Base-by-base conservation (phyloP, 177 flowering plant genomes). In the Vitis hybrid region DNA sequence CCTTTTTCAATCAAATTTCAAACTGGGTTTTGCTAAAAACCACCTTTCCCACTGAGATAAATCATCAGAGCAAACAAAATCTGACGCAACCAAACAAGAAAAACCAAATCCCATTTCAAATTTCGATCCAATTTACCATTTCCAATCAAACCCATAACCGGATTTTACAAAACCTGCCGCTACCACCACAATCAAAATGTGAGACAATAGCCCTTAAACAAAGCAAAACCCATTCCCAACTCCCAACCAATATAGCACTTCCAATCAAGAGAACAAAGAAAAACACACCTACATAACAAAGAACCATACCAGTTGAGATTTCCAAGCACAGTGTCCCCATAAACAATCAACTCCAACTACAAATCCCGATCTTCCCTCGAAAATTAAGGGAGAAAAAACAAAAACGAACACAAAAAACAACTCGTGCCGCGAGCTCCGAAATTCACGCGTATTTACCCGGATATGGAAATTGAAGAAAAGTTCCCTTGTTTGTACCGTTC, bases 231-330 rank as follows among this genome's bases (percentile, higher is more conserved):
- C 62, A 26, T 18, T 13, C 19, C 3, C 14, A 53, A 16, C 16
- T 14, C 16, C 15, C 15, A 53, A 53, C 56, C 18, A 57, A 57
- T 18, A 19, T n/a, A 66, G 22, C 58, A 68, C 63, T 52, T 50
- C 31, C 62, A 61, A 55, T 19, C 8, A 59, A 6, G 13, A 15
- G 64, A 63, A 71, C n/a, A 66, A 45, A 53, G n/a, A 18, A 53
- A 7, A 61, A 1, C 53, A 4, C 50, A 52, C 57, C 51, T 57
- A 19, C 10, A 39, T 65, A 64, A 68, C 50, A 68, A 71, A 3
- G 5, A 58, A 49, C 71, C 29, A 63, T 63, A 71, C 79, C 72
- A 72, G 75, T 56, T 64, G 65, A 68, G 72, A 68, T 48, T 71
- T 68, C 69, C 75, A 48, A 67, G 75, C 60, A 22, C 58, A 52